These are phyloP conservation scores for Biscogniauxia mediterranea DNA, from an alignment of 2,329 filamentous ascomycete genomes.

Conservation along the genomic window DNA sequence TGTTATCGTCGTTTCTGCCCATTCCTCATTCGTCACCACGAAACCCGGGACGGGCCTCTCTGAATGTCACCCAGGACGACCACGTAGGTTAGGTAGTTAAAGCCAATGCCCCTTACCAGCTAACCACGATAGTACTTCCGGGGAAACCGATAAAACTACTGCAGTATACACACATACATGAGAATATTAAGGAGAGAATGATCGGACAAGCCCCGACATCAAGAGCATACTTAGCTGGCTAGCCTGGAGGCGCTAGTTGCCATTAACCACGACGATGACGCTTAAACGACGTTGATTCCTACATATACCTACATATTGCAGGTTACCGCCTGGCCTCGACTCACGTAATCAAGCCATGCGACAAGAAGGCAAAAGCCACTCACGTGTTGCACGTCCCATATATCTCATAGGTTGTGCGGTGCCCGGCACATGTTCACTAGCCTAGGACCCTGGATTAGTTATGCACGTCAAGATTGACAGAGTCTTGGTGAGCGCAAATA, in stretches of 20 bases:
- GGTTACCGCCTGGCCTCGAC: neutral
- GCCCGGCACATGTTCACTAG: neutral
- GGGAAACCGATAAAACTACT: no score
- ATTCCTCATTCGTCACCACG: no score
- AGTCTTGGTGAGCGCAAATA: neutral
- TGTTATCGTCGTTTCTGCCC: no score
- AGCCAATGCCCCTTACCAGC: no score
- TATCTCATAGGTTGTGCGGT: neutral
- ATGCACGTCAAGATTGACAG: neutral
- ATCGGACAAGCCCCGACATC: neutral
- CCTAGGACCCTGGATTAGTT: neutral
- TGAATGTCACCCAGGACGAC: no score
- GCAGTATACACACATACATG: neutral
- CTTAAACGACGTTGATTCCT: neutral
- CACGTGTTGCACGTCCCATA: neutral
- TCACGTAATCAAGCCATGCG: neutral
- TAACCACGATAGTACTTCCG: neutral
- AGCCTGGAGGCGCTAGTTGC: neutral
- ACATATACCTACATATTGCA: neutral
- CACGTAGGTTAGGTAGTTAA: no score
- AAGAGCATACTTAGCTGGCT: neutral
- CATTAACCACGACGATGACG: neutral
- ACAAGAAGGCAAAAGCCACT: neutral
- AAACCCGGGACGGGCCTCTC: no score
- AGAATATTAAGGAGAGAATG: neutral